A percentile compares a stretch with the other conserved stretches of the same genome.
Conservation (phyloP, 495 filamentous ascomycete species). For the Hamigera avellanea region DNA sequence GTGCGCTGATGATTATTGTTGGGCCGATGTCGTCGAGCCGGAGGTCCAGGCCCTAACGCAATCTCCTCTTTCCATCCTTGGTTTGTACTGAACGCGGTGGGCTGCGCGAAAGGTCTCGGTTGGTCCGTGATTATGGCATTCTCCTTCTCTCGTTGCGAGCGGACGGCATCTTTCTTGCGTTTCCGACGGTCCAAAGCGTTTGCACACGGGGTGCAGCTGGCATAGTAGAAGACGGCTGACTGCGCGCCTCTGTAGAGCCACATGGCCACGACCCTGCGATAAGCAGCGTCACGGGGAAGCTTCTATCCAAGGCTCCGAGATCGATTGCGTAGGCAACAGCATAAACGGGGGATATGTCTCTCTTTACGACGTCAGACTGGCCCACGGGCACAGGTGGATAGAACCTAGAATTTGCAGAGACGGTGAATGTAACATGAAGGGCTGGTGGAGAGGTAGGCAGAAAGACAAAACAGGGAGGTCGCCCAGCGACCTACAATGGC, state of each 20-base stretch:
- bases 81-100: slow-evolving; percentile 73
- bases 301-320: background rate
- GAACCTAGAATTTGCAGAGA: slow-evolving; percentile 11
- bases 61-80: slow-evolving; percentile 82
- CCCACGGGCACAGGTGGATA: slow-evolving; percentile 15
- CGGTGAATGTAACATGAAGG: slow-evolving; percentile 32
- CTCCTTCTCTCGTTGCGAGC: slow-evolving; percentile 47
- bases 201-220: slow-evolving; percentile 71
- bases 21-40: slow-evolving; percentile 42
- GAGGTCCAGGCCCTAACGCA: slow-evolving; percentile 59
- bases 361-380: slow-evolving; percentile 15
- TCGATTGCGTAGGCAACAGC: background rate
- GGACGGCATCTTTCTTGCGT: slow-evolving; percentile 52
- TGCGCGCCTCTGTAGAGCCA: slow-evolving; percentile 51
- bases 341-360: too few species aligned
- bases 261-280: slow-evolving; percentile 18
- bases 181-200: slow-evolving; percentile 50
- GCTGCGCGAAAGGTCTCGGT: slow-evolving; percentile 64
- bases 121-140: slow-evolving; percentile 46
- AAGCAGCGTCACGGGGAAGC: background rate
- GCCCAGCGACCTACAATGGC: slow-evolving; percentile 25
- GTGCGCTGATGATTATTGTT: slow-evolving; percentile 29
- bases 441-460: slow-evolving; percentile 10
- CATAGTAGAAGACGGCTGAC: slow-evolving; percentile 79
- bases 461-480: slow-evolving; percentile 12